Evolutionary conservation across 2,329 filamentous ascomycete species (phyloP), one percentile per base, ranked within the genome.

Genomic region (Verticillium zaregamsianum): DNA sequence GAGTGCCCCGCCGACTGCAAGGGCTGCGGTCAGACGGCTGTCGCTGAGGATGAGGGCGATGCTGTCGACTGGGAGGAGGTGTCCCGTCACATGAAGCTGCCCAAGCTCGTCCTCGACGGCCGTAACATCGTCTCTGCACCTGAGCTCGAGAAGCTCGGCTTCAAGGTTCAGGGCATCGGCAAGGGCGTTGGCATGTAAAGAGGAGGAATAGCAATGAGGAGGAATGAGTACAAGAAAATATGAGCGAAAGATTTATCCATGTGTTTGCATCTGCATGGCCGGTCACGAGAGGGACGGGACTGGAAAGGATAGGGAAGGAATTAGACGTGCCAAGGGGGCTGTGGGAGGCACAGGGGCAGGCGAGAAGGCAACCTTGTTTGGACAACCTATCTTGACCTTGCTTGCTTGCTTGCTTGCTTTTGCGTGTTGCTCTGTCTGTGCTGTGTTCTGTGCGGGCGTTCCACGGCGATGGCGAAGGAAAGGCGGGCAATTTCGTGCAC

Each of bases 41-140:
- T 71, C 1, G 39, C 39, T 11, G 68, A 69, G 28, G 65, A 68
- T 37, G 70, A 69, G 33, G 2, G 68, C 8, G 80, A 84, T 63
- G 81, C 82, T n/a, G 73, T 85, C 15, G 82, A 85, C 72, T 85
- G 82, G 69, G 72, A 74, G 49, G 73, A 80, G 65, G 75, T 64
- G 8, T 63, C 64, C 15, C 62, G 63, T 11, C 61, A 65, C 31
- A 66, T 66, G 64, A 66, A 65, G 52, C 64, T 63, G 32, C 64
- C 64, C 6, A 62, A 63, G 5, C 64, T 66, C 17, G 64, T 66
- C 40, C 64, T 66, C 14, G 64, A 66, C n/a, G 64, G 64, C 5
- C 64, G 64, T 33, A 66, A 66, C 60, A 59, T 66, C 28, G 64
- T 66, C 35, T 61, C 57, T 5, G 63, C 59, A 12, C 63, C 63